Evolutionary conservation across 805 yeast species (phyloP).

Genomic region (Helenozyma baotianmanensis): DNA sequence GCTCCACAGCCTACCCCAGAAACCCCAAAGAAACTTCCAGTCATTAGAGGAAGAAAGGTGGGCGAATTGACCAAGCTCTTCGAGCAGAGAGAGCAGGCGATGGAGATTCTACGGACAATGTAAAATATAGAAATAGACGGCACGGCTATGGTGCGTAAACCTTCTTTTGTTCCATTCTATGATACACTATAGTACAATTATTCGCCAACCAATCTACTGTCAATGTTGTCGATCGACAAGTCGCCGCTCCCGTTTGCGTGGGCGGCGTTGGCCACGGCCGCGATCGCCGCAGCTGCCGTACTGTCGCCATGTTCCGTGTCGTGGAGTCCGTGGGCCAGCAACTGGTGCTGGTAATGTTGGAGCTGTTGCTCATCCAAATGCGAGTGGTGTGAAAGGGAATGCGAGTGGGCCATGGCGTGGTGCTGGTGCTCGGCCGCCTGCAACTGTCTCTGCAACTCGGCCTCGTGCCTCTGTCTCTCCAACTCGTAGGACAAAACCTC

Average conservation of each 20-base stretch:
- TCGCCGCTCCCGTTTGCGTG: slow-evolving; percentile 26
- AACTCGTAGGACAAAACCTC: slow-evolving; percentile 20
- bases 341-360: slow-evolving; percentile 23
- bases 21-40: slow-evolving; percentile 27
- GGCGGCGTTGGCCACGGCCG: slow-evolving; percentile 35
- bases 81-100: slow-evolving; percentile 51
- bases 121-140: too few relatives aligned
- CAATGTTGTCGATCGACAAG: slow-evolving; percentile 41
- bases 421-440: slow-evolving; percentile 15
- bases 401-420: slow-evolving; percentile 11
- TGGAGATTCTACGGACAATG: slow-evolving; percentile 24
- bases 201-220: slow-evolving; percentile 42
- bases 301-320: slow-evolving; percentile 15
- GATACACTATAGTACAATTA: slow-evolving; percentile 21
- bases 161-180: slow-evolving; percentile 2
- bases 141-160: too few relatives aligned
- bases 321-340: slow-evolving; percentile 24
- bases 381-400: slow-evolving; percentile 18
- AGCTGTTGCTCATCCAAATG: slow-evolving; percentile 24
- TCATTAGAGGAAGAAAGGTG: slow-evolving; percentile 54
- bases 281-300: slow-evolving; percentile 37
- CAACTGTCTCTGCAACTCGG: slow-evolving; percentile 20
- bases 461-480: slow-evolving; percentile 17
- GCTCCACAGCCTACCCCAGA: not conserved
- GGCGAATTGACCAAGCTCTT: slow-evolving; percentile 58